Conservation (phyloP, 352 stramenopile genomes). For the Aphanomyces astaci region DNA sequence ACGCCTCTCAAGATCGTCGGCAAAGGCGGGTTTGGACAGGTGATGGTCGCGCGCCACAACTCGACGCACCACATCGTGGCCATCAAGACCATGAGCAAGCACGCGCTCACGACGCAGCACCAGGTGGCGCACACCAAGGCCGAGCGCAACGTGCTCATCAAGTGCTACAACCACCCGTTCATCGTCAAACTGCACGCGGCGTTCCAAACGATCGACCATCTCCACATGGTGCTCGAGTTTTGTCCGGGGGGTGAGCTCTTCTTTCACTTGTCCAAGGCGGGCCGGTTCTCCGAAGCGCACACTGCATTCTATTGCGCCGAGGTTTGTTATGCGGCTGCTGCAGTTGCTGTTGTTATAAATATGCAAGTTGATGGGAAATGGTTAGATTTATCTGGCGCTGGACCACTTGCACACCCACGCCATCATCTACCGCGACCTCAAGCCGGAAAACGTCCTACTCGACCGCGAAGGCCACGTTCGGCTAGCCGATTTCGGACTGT, state of each 20-base stretch:
- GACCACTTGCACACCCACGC: conserved; percentile 61
- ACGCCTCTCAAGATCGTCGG: conserved; percentile 75
- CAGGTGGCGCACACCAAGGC: conserved; percentile 81
- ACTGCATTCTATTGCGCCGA: conserved; percentile 84
- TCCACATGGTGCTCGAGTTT: conserved; percentile 85
- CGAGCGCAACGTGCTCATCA: conserved; percentile 82
- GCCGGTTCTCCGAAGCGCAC: conserved; percentile 66
- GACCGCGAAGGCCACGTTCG: conserved; percentile 78
- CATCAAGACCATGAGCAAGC: conserved; percentile 81
- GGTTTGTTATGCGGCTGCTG: conserved; percentile 26
- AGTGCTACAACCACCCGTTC: conserved; percentile 85
- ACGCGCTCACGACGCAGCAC: conserved; percentile 62
- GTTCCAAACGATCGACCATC: conserved; percentile 82
- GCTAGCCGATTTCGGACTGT: conserved; percentile 87
- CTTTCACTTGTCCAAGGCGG: conserved; percentile 71
- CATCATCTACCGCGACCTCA: conserved; percentile 86
- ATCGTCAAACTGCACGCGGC: conserved; percentile 84
- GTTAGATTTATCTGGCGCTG: conserved; percentile 67
- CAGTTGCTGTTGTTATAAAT: not conserved
- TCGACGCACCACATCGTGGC: conserved; percentile 49
- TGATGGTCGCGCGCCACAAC: conserved; percentile 65
- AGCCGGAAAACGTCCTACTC: conserved; percentile 88
- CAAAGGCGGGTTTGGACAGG: conserved; percentile 79
- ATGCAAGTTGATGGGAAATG: not conserved
- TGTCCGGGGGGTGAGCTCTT: conserved; percentile 81